These are phyloP conservation scores for Dictyostelium citrinum DNA, from an alignment of 78 protist species.

Conservation along the genomic window DNA sequence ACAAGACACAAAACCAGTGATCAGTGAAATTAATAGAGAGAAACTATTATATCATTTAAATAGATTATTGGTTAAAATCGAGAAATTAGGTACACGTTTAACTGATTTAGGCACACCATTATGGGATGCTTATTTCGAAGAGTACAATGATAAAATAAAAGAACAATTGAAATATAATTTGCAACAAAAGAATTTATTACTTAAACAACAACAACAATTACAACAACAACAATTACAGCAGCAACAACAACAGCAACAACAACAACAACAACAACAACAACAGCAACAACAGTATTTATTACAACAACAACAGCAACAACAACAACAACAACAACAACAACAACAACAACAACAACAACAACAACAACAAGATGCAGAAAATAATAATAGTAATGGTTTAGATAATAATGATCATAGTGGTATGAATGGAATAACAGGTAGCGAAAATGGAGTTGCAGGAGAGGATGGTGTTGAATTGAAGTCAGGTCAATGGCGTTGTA, in stretches of 20 bases:
- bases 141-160: conserved; percentile 1
- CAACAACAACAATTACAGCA: not conserved
- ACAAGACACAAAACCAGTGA: conserved; percentile 34
- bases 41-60: conserved; percentile 25
- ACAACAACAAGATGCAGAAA: not conserved
- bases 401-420: not conserved
- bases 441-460: not conserved
- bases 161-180: not conserved
- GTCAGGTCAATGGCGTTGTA: conserved; percentile 71
- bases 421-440: not conserved
- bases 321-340: not conserved
- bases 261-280: not conserved
- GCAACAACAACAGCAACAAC: not conserved
- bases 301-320: not conserved
- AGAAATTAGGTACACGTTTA: conserved; percentile 4
- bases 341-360: not conserved
- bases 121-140: conserved; percentile 54
- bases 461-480: conserved; percentile 26
- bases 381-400: not conserved
- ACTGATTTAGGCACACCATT: conserved; percentile 45
- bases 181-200: not conserved
- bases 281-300: not conserved
- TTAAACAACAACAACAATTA: not conserved
- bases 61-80: conserved; percentile 15
- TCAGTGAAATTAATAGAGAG: conserved; percentile 37